A percentile compares a stretch with the other conserved stretches of the same genome.
These are phyloP conservation scores for Aspergillus terreus DNA, from an alignment of 2,329 filamentous ascomycete species.

Conservation along the genomic window DNA sequence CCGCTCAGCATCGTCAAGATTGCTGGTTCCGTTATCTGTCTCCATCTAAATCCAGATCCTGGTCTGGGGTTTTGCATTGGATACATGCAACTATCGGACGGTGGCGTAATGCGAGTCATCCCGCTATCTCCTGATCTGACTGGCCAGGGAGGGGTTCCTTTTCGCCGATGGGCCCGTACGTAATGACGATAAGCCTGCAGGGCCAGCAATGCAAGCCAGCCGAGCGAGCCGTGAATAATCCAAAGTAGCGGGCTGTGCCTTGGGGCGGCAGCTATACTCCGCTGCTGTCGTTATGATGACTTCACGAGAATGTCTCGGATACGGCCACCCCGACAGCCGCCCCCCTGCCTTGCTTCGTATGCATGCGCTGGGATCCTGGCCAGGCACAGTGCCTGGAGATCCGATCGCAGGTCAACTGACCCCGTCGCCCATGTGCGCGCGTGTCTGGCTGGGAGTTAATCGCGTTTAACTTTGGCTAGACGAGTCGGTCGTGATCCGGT, in stretches of 20 bases:
- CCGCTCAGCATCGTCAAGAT: background rate
- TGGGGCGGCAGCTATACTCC: background rate
- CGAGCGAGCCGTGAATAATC: background rate
- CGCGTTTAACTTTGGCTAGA: background rate
- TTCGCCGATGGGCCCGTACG: slow-evolving; percentile 1
- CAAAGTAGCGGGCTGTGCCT: no score
- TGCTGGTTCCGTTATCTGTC: background rate
- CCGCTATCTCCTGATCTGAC: no score
- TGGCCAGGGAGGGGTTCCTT: background rate
- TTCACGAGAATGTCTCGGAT: background rate
- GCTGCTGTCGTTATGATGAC: background rate
- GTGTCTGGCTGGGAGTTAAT: background rate
- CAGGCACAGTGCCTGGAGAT: background rate
- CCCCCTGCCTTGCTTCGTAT: no score
- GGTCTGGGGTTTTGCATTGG: background rate
- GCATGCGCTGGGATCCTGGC: background rate
- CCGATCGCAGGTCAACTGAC: slow-evolving; percentile 19
- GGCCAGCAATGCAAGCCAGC: background rate
- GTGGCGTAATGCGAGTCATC: background rate
- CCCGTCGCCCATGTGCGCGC: background rate
- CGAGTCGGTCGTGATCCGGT: no score
- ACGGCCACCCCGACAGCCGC: background rate
- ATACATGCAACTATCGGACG: background rate
- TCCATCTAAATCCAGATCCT: background rate
- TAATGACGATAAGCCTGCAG: slow-evolving; percentile 9